Evolutionary conservation across 2,329 filamentous ascomycete species (phyloP).

Genomic region (Claviceps sp.): DNA sequence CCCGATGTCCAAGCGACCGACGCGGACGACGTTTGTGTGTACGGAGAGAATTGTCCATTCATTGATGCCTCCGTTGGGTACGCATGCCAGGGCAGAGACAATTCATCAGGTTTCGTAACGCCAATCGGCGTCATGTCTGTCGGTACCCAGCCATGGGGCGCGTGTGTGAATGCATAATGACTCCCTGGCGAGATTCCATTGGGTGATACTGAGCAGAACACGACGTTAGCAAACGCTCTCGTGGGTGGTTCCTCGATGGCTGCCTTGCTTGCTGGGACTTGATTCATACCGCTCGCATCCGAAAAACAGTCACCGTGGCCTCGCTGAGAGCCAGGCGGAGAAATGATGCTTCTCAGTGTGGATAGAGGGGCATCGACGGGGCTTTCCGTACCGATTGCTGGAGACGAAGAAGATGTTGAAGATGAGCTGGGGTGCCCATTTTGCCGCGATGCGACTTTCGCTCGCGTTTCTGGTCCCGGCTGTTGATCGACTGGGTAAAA

Average conservation of each 20-base stretch:
- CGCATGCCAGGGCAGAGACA: slow-evolving; percentile 33
- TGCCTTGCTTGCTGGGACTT: neutral
- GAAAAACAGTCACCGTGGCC: slow-evolving; percentile 23
- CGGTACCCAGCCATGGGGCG: slow-evolving; percentile 30
- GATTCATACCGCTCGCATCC: slow-evolving; percentile 30
- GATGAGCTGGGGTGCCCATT: slow-evolving; percentile 25
- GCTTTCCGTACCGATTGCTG: slow-evolving; percentile 29
- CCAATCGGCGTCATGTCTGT: slow-evolving; percentile 26
- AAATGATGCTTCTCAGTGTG: neutral
- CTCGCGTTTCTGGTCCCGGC: slow-evolving; percentile 33
- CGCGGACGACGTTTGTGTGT: slow-evolving; percentile 27
- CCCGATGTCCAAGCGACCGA: slow-evolving; percentile 29
- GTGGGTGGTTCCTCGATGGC: neutral
- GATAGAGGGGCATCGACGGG: slow-evolving; percentile 23
- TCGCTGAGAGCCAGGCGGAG: slow-evolving; percentile 18
- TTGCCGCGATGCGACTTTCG: slow-evolving; percentile 27
- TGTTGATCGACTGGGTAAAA: slow-evolving; percentile 82
- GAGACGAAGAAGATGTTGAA: slow-evolving; percentile 34
- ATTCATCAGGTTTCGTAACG: slow-evolving; percentile 28
- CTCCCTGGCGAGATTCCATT: slow-evolving; percentile 18
- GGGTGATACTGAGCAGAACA: slow-evolving; percentile 17
- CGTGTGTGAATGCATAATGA: slow-evolving; percentile 25
- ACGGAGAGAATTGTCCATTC: slow-evolving; percentile 36
- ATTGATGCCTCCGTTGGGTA: slow-evolving; percentile 38
- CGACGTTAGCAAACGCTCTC: neutral